These are phyloP conservation scores for Bolboschoenus planiculmis DNA, from an alignment of 176 grass and related monocot species.

Conservation along the genomic window DNA sequence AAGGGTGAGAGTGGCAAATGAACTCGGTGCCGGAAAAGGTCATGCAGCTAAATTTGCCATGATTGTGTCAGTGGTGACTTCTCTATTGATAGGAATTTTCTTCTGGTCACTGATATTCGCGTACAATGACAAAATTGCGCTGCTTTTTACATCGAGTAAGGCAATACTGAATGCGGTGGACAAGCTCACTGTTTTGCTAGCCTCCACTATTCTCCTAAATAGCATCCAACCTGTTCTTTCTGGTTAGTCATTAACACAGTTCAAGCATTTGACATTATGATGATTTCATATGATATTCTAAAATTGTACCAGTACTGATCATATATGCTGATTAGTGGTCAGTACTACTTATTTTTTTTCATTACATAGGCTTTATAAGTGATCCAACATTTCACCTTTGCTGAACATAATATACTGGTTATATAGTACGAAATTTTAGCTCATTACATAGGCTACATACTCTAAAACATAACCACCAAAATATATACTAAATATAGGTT, in stretches of 20 bases:
- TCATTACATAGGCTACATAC: too few relatives aligned
- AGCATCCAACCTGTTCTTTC: slow-evolving; percentile 44
- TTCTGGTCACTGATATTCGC: slow-evolving; percentile 5
- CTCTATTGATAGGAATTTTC: slow-evolving; percentile 24
- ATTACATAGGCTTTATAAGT: not conserved
- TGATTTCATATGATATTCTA: not conserved
- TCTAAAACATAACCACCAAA: too few relatives aligned
- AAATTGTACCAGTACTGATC: not conserved
- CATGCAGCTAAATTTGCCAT: slow-evolving; percentile 28
- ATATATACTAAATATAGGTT: too few relatives aligned
- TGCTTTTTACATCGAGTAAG: slow-evolving; percentile 29
- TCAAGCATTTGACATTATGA: not conserved
- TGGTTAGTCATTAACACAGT: not conserved
- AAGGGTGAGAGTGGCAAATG: slow-evolving; percentile 37
- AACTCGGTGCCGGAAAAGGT: slow-evolving; percentile 36
- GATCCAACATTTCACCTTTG: not conserved
- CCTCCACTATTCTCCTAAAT: slow-evolving; percentile 31
- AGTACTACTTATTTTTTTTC: not conserved
- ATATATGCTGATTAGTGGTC: too few relatives aligned
- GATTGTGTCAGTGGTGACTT: slow-evolving; percentile 16
- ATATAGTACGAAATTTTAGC: too few relatives aligned
- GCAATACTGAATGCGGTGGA: slow-evolving; percentile 18
- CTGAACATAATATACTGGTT: not conserved
- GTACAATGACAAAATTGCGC: slow-evolving; percentile 23
- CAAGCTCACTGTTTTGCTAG: slow-evolving; percentile 20